Conservation (phyloP, 208 protist genomes). For the Leishmania arabica region DNA sequence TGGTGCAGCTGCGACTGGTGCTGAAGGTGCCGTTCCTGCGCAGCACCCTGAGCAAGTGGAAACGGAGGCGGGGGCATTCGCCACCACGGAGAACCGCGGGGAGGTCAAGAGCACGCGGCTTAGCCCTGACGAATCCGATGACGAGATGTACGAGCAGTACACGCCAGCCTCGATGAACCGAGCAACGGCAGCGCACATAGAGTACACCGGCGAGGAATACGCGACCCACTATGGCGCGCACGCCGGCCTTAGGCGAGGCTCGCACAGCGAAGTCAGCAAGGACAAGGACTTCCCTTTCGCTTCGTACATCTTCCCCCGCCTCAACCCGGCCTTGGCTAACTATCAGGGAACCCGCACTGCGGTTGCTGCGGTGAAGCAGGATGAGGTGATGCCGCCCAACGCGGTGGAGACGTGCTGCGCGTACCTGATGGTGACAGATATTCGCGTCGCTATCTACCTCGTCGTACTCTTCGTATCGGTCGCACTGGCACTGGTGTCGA, state of each 20-base stretch:
- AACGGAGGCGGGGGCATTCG: conserved; percentile 8
- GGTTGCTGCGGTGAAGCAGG: conserved; percentile 5
- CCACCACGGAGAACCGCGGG: not conserved
- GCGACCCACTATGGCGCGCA: not conserved
- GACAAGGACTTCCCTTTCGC: conserved; percentile 25
- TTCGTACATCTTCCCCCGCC: conserved; percentile 44
- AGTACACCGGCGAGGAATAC: conserved; percentile 9
- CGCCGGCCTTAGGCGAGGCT: not conserved
- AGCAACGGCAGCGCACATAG: not conserved
- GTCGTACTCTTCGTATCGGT: conserved; percentile 34
- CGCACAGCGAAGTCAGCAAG: conserved; percentile 5
- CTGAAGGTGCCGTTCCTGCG: not conserved
- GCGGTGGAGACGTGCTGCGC: conserved; percentile 34
- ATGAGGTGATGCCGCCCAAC: conserved; percentile 38
- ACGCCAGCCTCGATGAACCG: conserved; percentile 17
- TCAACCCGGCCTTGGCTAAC: conserved; percentile 43
- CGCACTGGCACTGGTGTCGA: conserved; percentile 45
- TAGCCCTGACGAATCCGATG: not conserved
- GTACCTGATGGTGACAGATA: conserved; percentile 44
- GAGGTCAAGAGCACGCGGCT: not conserved
- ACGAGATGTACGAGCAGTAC: conserved; percentile 4
- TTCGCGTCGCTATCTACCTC: conserved; percentile 39
- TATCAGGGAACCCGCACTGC: conserved; percentile 20
- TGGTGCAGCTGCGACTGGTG: not conserved
- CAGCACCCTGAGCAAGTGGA: conserved; percentile 17